Evolutionary conservation across 352 stramenopile genomes (phyloP).

Genomic region (Globisporangium parvum): DNA sequence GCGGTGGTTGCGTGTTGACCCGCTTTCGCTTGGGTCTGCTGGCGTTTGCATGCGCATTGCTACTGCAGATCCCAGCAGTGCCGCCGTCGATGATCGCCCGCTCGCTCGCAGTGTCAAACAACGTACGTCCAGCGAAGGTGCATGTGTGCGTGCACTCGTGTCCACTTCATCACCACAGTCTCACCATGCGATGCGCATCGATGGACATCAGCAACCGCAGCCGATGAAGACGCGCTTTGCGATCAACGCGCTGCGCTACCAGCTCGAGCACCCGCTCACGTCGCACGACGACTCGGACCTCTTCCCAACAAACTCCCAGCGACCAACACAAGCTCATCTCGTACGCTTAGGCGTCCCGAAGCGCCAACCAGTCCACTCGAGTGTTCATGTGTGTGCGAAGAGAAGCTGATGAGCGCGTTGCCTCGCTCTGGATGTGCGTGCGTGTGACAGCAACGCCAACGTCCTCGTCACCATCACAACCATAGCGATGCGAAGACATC

Average conservation of each 20-base stretch:
- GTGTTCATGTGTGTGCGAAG: background rate
- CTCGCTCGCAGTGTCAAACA: conserved; percentile 31
- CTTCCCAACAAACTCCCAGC: conserved; percentile 35
- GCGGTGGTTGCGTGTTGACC: background rate
- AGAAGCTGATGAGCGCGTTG: background rate
- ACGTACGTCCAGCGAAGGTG: conserved; percentile 3
- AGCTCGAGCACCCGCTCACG: conserved; percentile 72
- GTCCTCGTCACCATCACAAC: conserved; percentile 24
- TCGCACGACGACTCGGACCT: conserved; percentile 71
- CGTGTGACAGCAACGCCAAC: conserved; percentile 37
- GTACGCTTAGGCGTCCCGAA: conserved; percentile 16
- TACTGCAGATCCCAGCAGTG: conserved; percentile 36
- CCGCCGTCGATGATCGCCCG: conserved; percentile 44
- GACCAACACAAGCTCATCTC: conserved; percentile 40
- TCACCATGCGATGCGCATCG: background rate
- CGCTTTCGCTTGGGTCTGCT: background rate
- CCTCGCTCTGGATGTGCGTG: background rate
- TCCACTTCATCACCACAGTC: background rate
- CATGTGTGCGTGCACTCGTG: background rate
- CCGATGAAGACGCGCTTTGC: conserved; percentile 47
- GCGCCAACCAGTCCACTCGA: background rate
- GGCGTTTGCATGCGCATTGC: background rate
- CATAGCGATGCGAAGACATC: conserved; percentile 4
- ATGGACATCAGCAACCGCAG: conserved; percentile 1
- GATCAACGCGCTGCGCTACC: conserved; percentile 67